phyloP scores from a whole-genome alignment of 441 rosid species.

The Erodium texanum region DNA sequence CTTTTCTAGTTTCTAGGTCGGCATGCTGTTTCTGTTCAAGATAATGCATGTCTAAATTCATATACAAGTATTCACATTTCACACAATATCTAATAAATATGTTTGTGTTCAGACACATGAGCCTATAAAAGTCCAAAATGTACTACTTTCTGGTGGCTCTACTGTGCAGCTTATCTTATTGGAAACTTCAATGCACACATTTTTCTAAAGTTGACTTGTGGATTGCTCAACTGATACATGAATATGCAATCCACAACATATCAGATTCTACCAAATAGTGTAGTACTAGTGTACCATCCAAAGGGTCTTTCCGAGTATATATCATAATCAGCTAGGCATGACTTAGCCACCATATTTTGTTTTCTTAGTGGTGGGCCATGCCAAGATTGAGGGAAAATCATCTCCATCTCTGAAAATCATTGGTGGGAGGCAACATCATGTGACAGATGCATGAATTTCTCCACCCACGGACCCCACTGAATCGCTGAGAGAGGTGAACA shows the following conservation, averaged over 20 bases:
- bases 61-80: not conserved
- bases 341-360: not conserved
- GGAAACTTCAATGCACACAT: constrained; percentile 1
- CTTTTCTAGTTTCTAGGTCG: not conserved
- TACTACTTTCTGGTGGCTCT: not conserved
- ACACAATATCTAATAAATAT: not conserved
- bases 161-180: not conserved
- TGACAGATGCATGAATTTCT: not conserved
- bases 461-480: not conserved
- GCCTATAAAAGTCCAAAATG: not conserved
- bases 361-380: not conserved
- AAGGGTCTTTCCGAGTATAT: no score
- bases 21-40: not conserved
- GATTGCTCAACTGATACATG: not conserved
- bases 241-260: no score
- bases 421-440: not conserved
- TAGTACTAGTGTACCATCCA: not conserved
- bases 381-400: not conserved
- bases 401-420: not conserved
- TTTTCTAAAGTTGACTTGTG: not conserved
- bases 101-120: not conserved
- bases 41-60: not conserved
- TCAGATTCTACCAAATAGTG: no score
- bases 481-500: not conserved
- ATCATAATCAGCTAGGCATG: no score